Percentiles rank a stretch among this genome's conserved stretches.
phyloP scores from a whole-genome alignment of 305 asterid genomes.

The Fraxinus platypoda region DNA sequence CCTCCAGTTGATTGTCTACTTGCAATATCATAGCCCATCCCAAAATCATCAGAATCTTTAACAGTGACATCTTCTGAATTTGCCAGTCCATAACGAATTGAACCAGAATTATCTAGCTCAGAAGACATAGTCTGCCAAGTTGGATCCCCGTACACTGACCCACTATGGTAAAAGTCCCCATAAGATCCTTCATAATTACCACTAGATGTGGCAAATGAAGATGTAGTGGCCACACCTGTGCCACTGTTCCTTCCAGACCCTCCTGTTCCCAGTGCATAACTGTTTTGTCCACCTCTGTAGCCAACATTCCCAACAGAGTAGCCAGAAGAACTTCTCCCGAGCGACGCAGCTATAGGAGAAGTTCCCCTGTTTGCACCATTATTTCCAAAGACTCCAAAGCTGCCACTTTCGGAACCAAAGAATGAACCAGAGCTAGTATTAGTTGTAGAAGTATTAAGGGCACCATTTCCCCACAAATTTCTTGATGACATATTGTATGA shows the following conservation, averaged over 20 bases:
- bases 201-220: slow-evolving; percentile 51
- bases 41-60: slow-evolving; percentile 67
- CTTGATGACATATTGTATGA: slow-evolving; percentile 34
- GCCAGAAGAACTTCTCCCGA: slow-evolving; percentile 52
- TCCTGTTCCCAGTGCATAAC: slow-evolving; percentile 52
- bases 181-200: slow-evolving; percentile 66
- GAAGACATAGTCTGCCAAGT: slow-evolving; percentile 71
- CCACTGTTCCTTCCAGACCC: slow-evolving; percentile 59
- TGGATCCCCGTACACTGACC: slow-evolving; percentile 65
- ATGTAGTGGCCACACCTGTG: slow-evolving; percentile 42
- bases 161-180: slow-evolving; percentile 63
- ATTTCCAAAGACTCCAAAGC: slow-evolving; percentile 72
- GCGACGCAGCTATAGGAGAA: slow-evolving; percentile 46
- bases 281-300: slow-evolving; percentile 59
- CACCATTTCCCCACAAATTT: slow-evolving; percentile 63
- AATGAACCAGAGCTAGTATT: slow-evolving; percentile 59
- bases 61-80: slow-evolving; percentile 52
- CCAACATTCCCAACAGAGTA: slow-evolving; percentile 54
- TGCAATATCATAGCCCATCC: slow-evolving; percentile 64
- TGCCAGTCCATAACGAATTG: slow-evolving; percentile 72
- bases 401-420: slow-evolving; percentile 57
- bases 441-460: slow-evolving; percentile 50
- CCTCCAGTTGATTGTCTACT: slow-evolving; percentile 79
- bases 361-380: slow-evolving; percentile 63
- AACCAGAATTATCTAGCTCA: slow-evolving; percentile 51